Evolutionary conservation across 805 yeast genomes (phyloP), one percentile per base, ranked within the genome.

Genomic region (Metschnikowia rubicola): DNA sequence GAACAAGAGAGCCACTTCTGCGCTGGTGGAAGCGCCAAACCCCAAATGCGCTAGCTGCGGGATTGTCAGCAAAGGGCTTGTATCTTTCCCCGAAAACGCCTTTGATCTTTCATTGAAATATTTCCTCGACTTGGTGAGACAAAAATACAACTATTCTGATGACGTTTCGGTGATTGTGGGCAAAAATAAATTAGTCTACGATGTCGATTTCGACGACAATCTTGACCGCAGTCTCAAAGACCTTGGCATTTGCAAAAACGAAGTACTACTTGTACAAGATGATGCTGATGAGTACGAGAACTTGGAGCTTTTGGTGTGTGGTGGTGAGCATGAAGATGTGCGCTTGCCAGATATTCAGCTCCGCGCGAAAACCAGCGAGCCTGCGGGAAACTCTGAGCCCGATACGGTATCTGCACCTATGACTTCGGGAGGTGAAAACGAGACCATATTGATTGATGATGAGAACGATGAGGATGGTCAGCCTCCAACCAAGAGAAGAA

Each of bases 131-230:
- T 54, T 66, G 3, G 59, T 91, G 4, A 63, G 72, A 28, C 59
- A 56, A 1, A 72, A 73, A 43, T 83, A 84, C 56, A 73, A 71
- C 0, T 88, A 81, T 60, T 61, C 63, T 17, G 79, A 68, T 1
- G 81, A 74, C 34, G 82, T 85, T 34, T 75, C 88, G 2, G 60
- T 87, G 7, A 75, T 85, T 17, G 69, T 83, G 26, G 85, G 84
- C 4, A 66, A 71, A 34, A 77, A 80, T 32, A 76, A 78, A 54
- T 72, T 94, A 50, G 62, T 94, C 8, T 88, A 88, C 56, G 99
- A 94, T 66, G 75, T 75, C 47, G 99, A 92, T 59, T 90, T 88
- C 63, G 96, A 88, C 41, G 98, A 91, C 59, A 84, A 92, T 58
- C 57, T 73, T 10, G 70, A 67, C 0, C 71, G 68, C 31, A 62